Evolutionary conservation across 1,139 yeast genomes (phyloP), one percentile per base, ranked within the genome.

Genomic region (Candida neerlandica): DNA sequence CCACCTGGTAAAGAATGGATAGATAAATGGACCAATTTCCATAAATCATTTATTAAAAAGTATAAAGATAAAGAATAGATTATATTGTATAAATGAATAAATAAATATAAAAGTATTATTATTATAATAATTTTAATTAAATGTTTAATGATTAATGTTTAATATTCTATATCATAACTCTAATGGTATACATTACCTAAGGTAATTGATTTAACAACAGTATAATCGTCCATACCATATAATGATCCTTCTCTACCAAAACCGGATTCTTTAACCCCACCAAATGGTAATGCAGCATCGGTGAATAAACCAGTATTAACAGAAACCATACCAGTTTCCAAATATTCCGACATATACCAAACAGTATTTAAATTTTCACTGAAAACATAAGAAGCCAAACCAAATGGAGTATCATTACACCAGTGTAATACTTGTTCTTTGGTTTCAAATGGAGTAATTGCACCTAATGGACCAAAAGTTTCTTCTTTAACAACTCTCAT

Each of bases 1-100:
- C 96, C 98, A 15, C 97, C 98, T 14, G 98, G 97, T 38, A 80
- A 82, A 33, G 95, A 89, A 58, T 91, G 96, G 89, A 88, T 91
- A 53, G 77, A 81, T 16, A 70, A 76, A 42, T 88, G 97, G 91
- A 78, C 80, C 47, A 65, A 70, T 26, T 94, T 94, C 80, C 99
- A 94, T 70, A 69, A 75, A 47, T 69, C 74, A 41, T 94, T 94
- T 65, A 81, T 88, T 69, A 65, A 71, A 32, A 74, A 82, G 62
- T 90, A 83, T 48, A 65, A 59, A 44, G 51, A 52, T 42, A 7
- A 33, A 30, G 33, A 19, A 3, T 12, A 40, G 21, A 19, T 18
- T 19, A 16, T n/a, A 5, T 5, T 11, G 29, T 9, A 37, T 10
- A 37, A 37, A 33, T 10, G 14, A 35, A 19, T 12, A 38, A 18